These are phyloP conservation scores for Candida rishiriensis DNA, from an alignment of 805 yeast genomes.

Conservation along the genomic window DNA sequence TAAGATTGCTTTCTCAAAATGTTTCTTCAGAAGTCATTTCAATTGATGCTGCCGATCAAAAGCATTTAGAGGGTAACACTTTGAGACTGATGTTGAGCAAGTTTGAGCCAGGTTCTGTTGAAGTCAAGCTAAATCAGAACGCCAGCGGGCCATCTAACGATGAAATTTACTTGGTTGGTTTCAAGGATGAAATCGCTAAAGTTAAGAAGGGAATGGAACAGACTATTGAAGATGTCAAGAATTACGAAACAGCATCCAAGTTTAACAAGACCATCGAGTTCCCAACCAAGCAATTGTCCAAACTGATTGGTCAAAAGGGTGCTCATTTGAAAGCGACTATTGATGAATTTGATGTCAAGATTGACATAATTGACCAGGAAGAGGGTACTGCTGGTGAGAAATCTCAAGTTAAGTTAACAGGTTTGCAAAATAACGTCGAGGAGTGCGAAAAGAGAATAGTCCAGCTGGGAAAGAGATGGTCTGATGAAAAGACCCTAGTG, in stretches of 20 bases:
- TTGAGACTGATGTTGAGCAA: slow-evolving; percentile 34
- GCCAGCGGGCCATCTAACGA: slow-evolving; percentile 37
- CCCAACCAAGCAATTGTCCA: slow-evolving; percentile 64
- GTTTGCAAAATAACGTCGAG: slow-evolving; percentile 73
- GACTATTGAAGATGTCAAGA: slow-evolving; percentile 44
- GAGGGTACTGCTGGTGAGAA: slow-evolving; percentile 36
- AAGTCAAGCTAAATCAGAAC: slow-evolving; percentile 47
- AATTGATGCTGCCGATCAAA: slow-evolving; percentile 54
- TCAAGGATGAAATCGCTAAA: slow-evolving; percentile 53
- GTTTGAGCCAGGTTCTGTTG: slow-evolving; percentile 29
- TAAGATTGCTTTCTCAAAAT: slow-evolving; percentile 56
- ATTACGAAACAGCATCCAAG: slow-evolving; percentile 34
- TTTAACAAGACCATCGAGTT: slow-evolving; percentile 48
- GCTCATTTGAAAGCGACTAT: slow-evolving; percentile 61
- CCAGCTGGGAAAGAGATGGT: slow-evolving; percentile 65
- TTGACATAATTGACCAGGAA: slow-evolving; percentile 60
- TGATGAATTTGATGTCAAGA: slow-evolving; percentile 68
- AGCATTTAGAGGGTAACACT: slow-evolving; percentile 55
- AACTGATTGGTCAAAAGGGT: slow-evolving; percentile 90
- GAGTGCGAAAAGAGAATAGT: slow-evolving; percentile 60
- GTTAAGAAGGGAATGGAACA: slow-evolving; percentile 49
- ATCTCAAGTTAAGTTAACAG: slow-evolving; percentile 58
- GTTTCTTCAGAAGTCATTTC: slow-evolving; percentile 47
- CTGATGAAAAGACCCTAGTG: slow-evolving; percentile 69
- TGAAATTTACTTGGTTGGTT: slow-evolving; percentile 66